A percentile compares a stretch with the other conserved stretches of the same genome.
Conservation (phyloP, 2,329 filamentous ascomycete species). For the Macrophomina tecta region DNA sequence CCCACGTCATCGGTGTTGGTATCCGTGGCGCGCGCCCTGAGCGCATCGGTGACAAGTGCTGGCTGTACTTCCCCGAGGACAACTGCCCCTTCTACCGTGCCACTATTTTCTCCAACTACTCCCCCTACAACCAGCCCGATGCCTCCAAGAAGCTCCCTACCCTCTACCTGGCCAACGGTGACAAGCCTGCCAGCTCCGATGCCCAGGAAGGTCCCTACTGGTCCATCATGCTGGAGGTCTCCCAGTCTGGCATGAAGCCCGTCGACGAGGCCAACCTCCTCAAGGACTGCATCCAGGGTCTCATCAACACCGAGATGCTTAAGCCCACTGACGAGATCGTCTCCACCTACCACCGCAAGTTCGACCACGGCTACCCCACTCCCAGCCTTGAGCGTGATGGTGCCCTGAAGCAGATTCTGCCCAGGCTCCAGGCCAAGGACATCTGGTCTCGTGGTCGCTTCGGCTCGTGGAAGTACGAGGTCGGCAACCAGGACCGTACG, state of each 20-base stretch:
- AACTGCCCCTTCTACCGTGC: slow-evolving; percentile 99
- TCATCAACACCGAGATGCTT: slow-evolving; percentile 98
- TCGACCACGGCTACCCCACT: slow-evolving; percentile 98
- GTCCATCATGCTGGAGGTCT: slow-evolving; percentile 99
- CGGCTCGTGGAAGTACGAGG: slow-evolving; percentile 97
- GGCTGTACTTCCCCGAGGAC: slow-evolving; percentile 99
- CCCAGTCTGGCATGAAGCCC: slow-evolving; percentile 93
- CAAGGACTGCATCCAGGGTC: slow-evolving; percentile 90
- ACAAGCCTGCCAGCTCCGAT: slow-evolving; percentile 74
- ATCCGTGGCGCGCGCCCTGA: slow-evolving; percentile 90
- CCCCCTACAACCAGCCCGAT: slow-evolving; percentile 94
- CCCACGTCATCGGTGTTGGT: slow-evolving; percentile 96
- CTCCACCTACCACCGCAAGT: slow-evolving; percentile 96
- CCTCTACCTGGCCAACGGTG: slow-evolving; percentile 82
- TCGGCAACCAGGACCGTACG: slow-evolving; percentile 39
- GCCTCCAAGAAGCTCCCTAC: slow-evolving; percentile 84
- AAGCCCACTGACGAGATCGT: slow-evolving; percentile 90
- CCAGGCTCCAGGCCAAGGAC: slow-evolving; percentile 86
- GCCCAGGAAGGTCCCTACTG: slow-evolving; percentile 93
- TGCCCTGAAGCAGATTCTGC: slow-evolving; percentile 88
- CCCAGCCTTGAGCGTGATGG: slow-evolving; percentile 94
- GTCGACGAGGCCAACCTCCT: slow-evolving; percentile 86
- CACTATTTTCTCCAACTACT: slow-evolving; percentile 99
- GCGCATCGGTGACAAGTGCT: slow-evolving; percentile 99
- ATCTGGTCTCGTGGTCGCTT: slow-evolving; percentile 97